Evolutionary conservation across 2,329 filamentous ascomycete species (phyloP).

Genomic region (Aspergillus awamori): DNA sequence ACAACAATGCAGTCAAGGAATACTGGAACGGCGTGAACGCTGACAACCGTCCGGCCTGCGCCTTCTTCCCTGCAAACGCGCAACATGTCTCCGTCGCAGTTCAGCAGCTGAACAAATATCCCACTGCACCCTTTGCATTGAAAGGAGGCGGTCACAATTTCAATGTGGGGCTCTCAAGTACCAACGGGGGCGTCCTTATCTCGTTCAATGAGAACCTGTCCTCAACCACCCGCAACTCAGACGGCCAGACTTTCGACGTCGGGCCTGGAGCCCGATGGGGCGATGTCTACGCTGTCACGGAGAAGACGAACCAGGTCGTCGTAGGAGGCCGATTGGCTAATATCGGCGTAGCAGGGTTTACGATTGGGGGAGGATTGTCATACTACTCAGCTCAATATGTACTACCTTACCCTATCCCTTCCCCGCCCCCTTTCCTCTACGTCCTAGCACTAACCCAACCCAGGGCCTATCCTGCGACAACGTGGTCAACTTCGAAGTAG

Average conservation of each 20-base stretch:
- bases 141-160: slow-evolving; percentile 18
- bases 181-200: slow-evolving; percentile 11
- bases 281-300: slow-evolving; percentile 11
- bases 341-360: slow-evolving; percentile 15
- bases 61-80: slow-evolving; percentile 18
- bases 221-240: slow-evolving; percentile 9
- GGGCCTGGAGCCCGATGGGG: slow-evolving; percentile 19
- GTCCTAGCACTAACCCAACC: not conserved
- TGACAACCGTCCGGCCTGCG: slow-evolving; percentile 13
- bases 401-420: not conserved
- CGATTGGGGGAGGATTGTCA: slow-evolving; percentile 15
- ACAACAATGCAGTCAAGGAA: slow-evolving; percentile 4
- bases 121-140: slow-evolving; percentile 7
- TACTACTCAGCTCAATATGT: slow-evolving; percentile 22
- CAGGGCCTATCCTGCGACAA: slow-evolving; percentile 18
- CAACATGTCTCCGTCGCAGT: slow-evolving; percentile 12
- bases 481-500: slow-evolving; percentile 17
- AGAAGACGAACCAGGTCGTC: slow-evolving; percentile 15
- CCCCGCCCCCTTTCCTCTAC: not conserved
- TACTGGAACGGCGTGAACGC: slow-evolving; percentile 20
- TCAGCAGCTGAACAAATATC: slow-evolving; percentile 12
- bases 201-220: slow-evolving; percentile 17
- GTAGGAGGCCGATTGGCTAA: slow-evolving; percentile 17
- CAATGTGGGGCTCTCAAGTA: slow-evolving; percentile 16
- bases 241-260: slow-evolving; percentile 17